Evolutionary conservation across 805 yeast species (phyloP).

Genomic region (Metschnikowia borealis): DNA sequence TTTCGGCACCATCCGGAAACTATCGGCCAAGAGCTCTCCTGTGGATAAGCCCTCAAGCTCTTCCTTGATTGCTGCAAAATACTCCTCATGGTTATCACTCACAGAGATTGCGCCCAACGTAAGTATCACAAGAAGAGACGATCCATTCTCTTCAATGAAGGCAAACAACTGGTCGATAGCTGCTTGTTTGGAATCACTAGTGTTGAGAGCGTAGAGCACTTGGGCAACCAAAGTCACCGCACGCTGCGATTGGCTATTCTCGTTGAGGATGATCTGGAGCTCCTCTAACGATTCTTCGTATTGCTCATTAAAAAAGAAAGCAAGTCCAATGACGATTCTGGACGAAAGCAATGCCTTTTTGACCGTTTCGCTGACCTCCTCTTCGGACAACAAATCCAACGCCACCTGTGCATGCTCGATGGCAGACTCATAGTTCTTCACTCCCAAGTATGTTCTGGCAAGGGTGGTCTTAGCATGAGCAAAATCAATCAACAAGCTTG

Average conservation of each 20-base stretch:
- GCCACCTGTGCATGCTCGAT: slow-evolving; percentile 58
- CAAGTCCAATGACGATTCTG: slow-evolving; percentile 66
- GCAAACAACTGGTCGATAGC: slow-evolving; percentile 80
- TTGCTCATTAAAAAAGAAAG: slow-evolving; percentile 58
- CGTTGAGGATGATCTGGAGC: slow-evolving; percentile 55
- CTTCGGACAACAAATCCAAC: slow-evolving; percentile 44
- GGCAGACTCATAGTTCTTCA: slow-evolving; percentile 51
- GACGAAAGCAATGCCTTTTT: slow-evolving; percentile 48
- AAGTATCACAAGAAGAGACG: slow-evolving; percentile 62
- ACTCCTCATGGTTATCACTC: slow-evolving; percentile 54
- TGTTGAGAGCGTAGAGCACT: slow-evolving; percentile 71
- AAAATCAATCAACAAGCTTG: slow-evolving; percentile 43
- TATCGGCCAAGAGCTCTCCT: slow-evolving; percentile 46
- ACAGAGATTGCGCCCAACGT: slow-evolving; percentile 79
- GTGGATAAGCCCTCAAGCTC: slow-evolving; percentile 57
- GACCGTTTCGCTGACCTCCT: slow-evolving; percentile 22
- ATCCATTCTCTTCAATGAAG: slow-evolving; percentile 59
- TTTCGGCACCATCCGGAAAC: slow-evolving; percentile 52
- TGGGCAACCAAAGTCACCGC: slow-evolving; percentile 75
- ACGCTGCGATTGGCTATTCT: slow-evolving; percentile 54
- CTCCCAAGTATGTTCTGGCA: slow-evolving; percentile 68
- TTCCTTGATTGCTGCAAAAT: slow-evolving; percentile 59
- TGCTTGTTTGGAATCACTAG: slow-evolving; percentile 72
- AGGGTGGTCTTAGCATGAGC: slow-evolving; percentile 63
- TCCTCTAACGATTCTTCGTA: slow-evolving; percentile 65